Base-by-base conservation (phyloP, 495 filamentous ascomycete species). In the Platismatia glauca region DNA sequence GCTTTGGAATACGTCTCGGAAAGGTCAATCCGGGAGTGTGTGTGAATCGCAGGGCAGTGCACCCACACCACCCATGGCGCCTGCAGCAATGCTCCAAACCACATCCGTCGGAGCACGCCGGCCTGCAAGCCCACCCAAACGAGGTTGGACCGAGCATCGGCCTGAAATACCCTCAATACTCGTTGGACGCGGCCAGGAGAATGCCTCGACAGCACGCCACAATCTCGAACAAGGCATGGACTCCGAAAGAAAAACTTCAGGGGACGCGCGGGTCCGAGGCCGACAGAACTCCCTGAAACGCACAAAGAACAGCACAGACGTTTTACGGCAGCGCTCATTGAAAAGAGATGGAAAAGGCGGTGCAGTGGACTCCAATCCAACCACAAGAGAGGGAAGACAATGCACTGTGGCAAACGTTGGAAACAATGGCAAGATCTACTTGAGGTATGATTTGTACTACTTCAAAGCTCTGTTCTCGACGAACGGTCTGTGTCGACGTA, bases 331-430 rank as follows among this genome's bases (percentile, higher is more conserved):
- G 56, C 68, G 73, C 43, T 74, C 76, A 12, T 65, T 73, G 50
- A 78, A 75, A 69, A 75, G 72, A 33, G 71, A 72, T 11, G 70
- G 74, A 62, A 69, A 69, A 55, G 71, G 71, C 16, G 67, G 72
- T 16, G 59, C 58, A 18, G 67, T 71, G 27, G 75, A 76, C 61
- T 67, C 66, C n/a, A 69, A 70, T 67, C 63, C 73, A 43, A 64
- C 66, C 27, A 68, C 68, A 53, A 76, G 77, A 64, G 79, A 77
- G 75, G 89, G 86, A 33, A 81, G 89, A 57, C 88, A 94, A 70
- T 97, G 96, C 73, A 89, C 90, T 13, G 93, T 97, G 61, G 91
- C 89, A 31, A 97, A 95, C 76, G 88, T 97, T 61, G 92, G 91
- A 55, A 89, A 91, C 70, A 93, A 94, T 77, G 93, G 93, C 41